Conservation (phyloP, 305 asterid species). For the Fraxinus velutina region DNA sequence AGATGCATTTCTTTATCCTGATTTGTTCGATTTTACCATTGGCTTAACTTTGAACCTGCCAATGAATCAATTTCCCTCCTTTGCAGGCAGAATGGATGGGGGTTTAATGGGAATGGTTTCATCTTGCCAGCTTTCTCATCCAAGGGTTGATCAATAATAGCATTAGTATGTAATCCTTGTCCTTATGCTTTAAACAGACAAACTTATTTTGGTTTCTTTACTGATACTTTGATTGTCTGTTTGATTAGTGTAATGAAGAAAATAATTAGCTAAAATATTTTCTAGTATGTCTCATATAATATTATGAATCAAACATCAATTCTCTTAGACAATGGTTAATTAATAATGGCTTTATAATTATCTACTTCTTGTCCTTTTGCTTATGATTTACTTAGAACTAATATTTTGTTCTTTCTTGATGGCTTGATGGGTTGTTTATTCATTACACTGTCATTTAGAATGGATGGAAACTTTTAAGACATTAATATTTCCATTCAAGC, state of each 20-base stretch:
- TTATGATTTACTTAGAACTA: neutral
- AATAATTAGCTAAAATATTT: no score
- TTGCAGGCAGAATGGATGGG: conserved; percentile 14
- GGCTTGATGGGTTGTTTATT: neutral
- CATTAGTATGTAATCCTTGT: no score
- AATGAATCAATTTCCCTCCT: conserved; percentile 13
- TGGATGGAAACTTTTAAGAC: neutral
- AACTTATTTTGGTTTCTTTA: neutral
- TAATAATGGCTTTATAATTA: neutral
- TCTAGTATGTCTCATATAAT: neutral
- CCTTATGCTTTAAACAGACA: no score
- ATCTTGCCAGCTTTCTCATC: neutral
- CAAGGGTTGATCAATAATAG: neutral
- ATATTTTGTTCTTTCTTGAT: no score
- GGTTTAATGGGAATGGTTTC: conserved; percentile 33
- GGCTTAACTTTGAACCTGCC: neutral
- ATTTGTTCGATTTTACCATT: conserved; percentile 15
- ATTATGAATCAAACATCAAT: neutral
- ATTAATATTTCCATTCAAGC: neutral
- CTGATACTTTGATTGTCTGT: neutral
- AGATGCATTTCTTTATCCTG: no score
- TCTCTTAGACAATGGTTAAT: neutral
- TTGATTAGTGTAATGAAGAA: neutral
- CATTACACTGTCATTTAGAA: neutral
- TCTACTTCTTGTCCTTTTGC: neutral